Percentiles rank a stretch among this genome's conserved stretches.
Evolutionary conservation across 2,329 filamentous ascomycete genomes (phyloP).

Genomic region (Teratosphaeria epicoccoides): DNA sequence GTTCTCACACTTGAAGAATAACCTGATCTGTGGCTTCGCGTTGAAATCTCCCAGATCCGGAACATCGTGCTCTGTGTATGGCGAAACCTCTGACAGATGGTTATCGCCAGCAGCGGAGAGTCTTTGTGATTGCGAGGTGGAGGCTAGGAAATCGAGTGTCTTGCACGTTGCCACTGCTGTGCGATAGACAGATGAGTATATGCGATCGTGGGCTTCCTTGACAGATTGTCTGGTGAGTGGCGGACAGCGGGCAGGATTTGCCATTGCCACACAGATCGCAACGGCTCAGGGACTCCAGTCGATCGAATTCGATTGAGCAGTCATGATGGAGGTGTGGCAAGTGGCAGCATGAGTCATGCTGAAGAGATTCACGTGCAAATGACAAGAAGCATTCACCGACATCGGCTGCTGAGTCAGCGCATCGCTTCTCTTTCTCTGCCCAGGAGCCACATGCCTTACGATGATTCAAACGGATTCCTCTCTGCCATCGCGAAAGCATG

Average conservation of each 20-base stretch:
- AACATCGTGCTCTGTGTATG: not conserved
- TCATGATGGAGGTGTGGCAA: not conserved
- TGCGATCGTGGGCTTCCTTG: constrained; percentile 57
- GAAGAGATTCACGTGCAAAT: not conserved
- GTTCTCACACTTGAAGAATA: constrained; percentile 97
- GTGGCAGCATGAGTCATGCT: not conserved
- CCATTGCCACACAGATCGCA: constrained; percentile 28
- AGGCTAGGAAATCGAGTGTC: constrained; percentile 65
- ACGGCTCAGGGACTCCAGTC: too few species aligned
- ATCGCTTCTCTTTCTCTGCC: too few species aligned
- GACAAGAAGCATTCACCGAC: not conserved
- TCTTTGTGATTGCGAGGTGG: constrained; percentile 48
- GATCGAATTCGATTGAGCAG: too few species aligned
- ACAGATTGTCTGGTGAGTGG: constrained; percentile 67
- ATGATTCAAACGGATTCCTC: not conserved
- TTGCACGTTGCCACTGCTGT: constrained; percentile 75
- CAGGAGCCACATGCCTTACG: not conserved
- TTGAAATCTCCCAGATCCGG: constrained; percentile 19
- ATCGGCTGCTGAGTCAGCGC: not conserved
- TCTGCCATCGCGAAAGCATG: not conserved
- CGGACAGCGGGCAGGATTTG: constrained; percentile 36
- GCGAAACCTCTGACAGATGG: constrained; percentile 6
- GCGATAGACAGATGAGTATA: constrained; percentile 65
- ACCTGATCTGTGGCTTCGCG: constrained; percentile 53
- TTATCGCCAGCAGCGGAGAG: constrained; percentile 5